These are phyloP conservation scores for Corylus heterophylla DNA, from an alignment of 306 rosid genomes.

Conservation along the genomic window DNA sequence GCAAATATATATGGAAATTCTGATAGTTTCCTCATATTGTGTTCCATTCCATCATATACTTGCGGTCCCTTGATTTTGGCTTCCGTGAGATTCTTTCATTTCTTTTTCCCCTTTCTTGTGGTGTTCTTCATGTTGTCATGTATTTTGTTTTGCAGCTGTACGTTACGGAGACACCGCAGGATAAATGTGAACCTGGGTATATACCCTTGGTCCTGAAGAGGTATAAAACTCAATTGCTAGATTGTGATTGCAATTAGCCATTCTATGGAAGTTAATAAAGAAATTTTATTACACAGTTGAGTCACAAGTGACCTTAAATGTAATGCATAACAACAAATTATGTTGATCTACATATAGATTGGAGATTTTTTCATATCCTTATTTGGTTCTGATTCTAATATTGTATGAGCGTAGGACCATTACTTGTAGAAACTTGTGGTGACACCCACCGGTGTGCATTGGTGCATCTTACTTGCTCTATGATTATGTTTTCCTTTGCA, in stretches of 20 bases:
- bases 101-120: conserved; percentile 7
- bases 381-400: conserved; percentile 11
- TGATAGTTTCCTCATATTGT: background rate
- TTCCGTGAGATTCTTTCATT: conserved; percentile 11
- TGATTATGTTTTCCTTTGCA: no score
- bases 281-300: background rate
- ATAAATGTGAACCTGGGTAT: conserved; percentile 60
- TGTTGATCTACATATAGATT: background rate
- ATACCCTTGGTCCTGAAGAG: conserved; percentile 88
- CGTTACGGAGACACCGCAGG: conserved; percentile 82
- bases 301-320: background rate
- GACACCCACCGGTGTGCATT: conserved; percentile 15
- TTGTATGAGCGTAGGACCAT: background rate
- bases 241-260: background rate
- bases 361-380: conserved; percentile 12
- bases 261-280: background rate
- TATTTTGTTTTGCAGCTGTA: conserved; percentile 62
- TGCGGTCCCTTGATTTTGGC: background rate
- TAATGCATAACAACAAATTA: background rate
- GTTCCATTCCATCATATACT: background rate
- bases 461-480: background rate
- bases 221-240: conserved; percentile 41
- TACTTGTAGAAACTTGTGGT: conserved; percentile 19
- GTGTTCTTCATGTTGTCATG: conserved; percentile 11
- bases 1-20: background rate